Base-by-base conservation (phyloP, 129 eudicot genomes). In the Silybum marianum region DNA sequence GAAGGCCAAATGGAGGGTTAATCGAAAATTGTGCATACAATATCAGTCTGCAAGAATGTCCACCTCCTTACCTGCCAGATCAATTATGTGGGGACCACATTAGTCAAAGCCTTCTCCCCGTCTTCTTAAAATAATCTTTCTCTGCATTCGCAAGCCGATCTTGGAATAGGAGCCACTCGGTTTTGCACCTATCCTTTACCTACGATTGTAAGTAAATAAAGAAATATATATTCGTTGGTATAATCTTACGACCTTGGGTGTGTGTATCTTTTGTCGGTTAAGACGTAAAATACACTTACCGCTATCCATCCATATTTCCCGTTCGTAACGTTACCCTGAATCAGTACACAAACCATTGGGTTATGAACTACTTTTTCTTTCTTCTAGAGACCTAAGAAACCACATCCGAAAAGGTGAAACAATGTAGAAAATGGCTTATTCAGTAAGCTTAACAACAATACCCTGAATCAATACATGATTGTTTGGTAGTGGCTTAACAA, bases 251-350 rank as follows among this genome's bases (percentile, higher is more conserved):
- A 38, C 12, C 8, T 71, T 38, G 6, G 48, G 42, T 38, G 13
- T 10, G 23, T 38, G 26, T 23, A 23, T 23, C 30, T 10, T 11
- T 65, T 65, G 26, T 6, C 69, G 2, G 16, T 48, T 26, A n/a
- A 9, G 0, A 71, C 4, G 25, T 22, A 30, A 13, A 72, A 66
- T 58, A 48, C 65, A 71, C 92, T 77, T 90, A 90, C 95, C 90
- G 87, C 88, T 80, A 85, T 71, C 95, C 95, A 90, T n/a, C 92
- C 89, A 80, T 91, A 89, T 80, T 90, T 86, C 12, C 95, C 95
- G 62, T 86, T 74, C 70, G 74, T 87, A 14, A 90, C 5, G 60
- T 85, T 38, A 74, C 95, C 95, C 95, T 90, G 88, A 40, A 62
- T 36, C 60, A 58, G 23, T 25, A 77, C 24, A 26, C 62, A 78